These are phyloP conservation scores for Lepidium didymum DNA, from an alignment of 345 rosid species.

Conservation along the genomic window DNA sequence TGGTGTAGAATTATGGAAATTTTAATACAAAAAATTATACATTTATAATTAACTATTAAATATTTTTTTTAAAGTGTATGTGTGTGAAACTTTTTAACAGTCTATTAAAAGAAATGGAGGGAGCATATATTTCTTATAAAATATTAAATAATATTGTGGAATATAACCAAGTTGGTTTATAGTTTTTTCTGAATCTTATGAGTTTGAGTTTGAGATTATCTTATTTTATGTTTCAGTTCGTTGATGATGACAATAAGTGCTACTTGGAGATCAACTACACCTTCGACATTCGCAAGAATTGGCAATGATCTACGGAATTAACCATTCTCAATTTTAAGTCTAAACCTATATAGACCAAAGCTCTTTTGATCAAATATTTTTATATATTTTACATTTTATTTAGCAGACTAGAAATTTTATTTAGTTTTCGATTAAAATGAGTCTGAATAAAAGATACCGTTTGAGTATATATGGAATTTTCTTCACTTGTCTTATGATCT, in stretches of 20 bases:
- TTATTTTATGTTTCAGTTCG: conserved; percentile 41
- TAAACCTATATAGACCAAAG: conserved; percentile 11
- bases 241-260: conserved; percentile 80
- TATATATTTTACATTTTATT: background rate
- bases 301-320: conserved; percentile 33
- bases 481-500: background rate
- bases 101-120: too few relatives aligned
- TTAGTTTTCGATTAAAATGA: conserved; percentile 2
- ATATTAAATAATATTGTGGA: too few relatives aligned
- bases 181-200: background rate
- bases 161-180: background rate
- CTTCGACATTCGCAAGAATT: conserved; percentile 79
- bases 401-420: conserved; percentile 1
- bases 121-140: too few relatives aligned
- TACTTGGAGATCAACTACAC: conserved; percentile 87
- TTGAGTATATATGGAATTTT: background rate
- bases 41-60: too few relatives aligned
- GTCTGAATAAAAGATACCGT: conserved; percentile 6
- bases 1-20: too few relatives aligned
- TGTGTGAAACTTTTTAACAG: too few relatives aligned
- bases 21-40: too few relatives aligned
- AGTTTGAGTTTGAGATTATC: background rate
- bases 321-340: background rate
- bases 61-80: too few relatives aligned
- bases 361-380: background rate